Evolutionary conservation across 371 early-diverging fungal genomes (phyloP).

Genomic region (Mucor plumbeus): DNA sequence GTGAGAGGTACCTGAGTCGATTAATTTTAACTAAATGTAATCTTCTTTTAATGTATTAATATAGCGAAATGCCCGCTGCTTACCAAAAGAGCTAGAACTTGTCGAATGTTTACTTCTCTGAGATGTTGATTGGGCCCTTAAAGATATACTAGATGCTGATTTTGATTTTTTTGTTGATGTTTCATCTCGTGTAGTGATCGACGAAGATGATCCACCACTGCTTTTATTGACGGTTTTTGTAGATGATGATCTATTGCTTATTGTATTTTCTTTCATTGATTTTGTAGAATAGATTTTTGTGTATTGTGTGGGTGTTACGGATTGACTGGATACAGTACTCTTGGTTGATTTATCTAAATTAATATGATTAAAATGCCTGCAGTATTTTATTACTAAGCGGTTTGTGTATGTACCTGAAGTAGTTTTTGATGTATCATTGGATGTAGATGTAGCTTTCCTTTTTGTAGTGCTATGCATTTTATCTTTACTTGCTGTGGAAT

Average conservation of each 20-base stretch:
- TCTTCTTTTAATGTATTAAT: not conserved
- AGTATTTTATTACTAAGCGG: not conserved
- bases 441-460: not conserved
- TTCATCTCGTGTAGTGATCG: not conserved
- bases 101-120: not conserved
- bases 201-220: not conserved
- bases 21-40: not conserved
- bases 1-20: conserved; percentile 9
- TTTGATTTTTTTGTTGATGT: not conserved
- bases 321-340: not conserved
- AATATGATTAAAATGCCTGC: not conserved
- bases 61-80: not conserved
- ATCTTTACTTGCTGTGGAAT: not conserved
- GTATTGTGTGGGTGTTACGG: not conserved
- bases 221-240: not conserved
- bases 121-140: not conserved
- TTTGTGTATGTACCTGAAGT: not conserved
- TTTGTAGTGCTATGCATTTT: not conserved
- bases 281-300: not conserved
- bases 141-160: not conserved
- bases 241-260: not conserved
- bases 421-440: not conserved
- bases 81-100: not conserved
- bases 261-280: not conserved
- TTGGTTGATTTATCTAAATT: not conserved